phyloP scores from a whole-genome alignment of 179 eudicot species.

The Patellifolia procumbens region DNA sequence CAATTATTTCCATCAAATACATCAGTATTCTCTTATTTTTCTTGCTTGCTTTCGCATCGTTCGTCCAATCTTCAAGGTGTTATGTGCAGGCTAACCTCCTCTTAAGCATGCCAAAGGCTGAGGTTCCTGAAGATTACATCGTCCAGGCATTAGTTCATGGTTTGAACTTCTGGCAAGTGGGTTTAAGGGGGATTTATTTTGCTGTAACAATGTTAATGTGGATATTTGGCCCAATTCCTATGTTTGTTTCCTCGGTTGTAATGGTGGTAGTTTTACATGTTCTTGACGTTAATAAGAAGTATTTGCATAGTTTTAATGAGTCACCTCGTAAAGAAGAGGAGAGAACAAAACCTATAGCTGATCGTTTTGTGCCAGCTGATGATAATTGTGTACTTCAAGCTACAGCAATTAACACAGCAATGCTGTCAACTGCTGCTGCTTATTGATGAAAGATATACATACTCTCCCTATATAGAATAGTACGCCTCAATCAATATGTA shows the following conservation, averaged over 20 bases:
- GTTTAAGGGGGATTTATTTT: slow-evolving; percentile 55
- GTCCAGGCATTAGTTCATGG: slow-evolving; percentile 45
- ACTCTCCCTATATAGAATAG: no score
- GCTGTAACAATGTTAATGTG: slow-evolving; percentile 57
- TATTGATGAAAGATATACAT: neutral
- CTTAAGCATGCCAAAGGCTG: slow-evolving; percentile 55
- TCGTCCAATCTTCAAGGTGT: slow-evolving; percentile 49
- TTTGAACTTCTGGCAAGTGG: slow-evolving; percentile 56
- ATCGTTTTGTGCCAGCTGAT: neutral
- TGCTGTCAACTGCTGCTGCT: neutral
- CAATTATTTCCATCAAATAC: slow-evolving; percentile 45
- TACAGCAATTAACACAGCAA: slow-evolving; percentile 6
- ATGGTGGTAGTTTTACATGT: slow-evolving; percentile 40
- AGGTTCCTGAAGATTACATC: slow-evolving; percentile 35
- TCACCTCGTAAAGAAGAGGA: slow-evolving; percentile 4
- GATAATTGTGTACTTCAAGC: neutral
- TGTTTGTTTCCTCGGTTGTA: slow-evolving; percentile 47
- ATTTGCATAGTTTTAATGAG: slow-evolving; percentile 20
- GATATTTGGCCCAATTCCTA: slow-evolving; percentile 74
- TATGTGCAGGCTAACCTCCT: slow-evolving; percentile 57
- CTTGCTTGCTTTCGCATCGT: slow-evolving; percentile 53
- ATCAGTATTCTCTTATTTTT: slow-evolving; percentile 47
- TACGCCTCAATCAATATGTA: no score
- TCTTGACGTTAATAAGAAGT: slow-evolving; percentile 48
- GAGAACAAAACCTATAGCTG: neutral